Percentiles rank a stretch among this genome's conserved stretches.
Conservation (phyloP, 2,329 filamentous ascomycete genomes). For the Phaeoacremonium minimum region DNA sequence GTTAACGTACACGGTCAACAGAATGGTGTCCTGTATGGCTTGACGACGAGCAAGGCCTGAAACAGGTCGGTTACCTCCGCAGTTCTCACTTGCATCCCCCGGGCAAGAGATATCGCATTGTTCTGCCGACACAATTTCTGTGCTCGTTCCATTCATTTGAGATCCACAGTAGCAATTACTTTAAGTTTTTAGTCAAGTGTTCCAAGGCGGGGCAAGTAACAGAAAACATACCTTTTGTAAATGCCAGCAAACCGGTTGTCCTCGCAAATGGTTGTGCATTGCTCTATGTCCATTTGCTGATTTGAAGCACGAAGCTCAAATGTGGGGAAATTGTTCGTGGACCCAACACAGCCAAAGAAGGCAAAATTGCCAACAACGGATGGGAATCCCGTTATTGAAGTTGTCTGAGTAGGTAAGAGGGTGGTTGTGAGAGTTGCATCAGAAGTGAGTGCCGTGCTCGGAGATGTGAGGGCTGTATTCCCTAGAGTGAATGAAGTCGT, state of each 20-base stretch:
- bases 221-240: background rate
- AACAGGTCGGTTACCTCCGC: background rate
- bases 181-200: background rate
- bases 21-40: background rate
- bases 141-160: background rate
- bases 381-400: slow-evolving; percentile 1
- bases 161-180: background rate
- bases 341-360: slow-evolving; percentile 2
- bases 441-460: background rate
- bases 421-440: background rate
- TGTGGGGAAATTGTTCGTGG: slow-evolving; percentile 2
- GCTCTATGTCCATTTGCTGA: slow-evolving; percentile 1
- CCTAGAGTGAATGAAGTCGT: background rate
- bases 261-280: background rate
- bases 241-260: slow-evolving; percentile 1
- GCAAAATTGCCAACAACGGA: slow-evolving; percentile 1
- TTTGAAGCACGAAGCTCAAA: background rate
- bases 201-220: background rate
- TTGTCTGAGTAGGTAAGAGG: background rate
- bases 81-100: background rate
- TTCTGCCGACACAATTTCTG: background rate
- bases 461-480: background rate
- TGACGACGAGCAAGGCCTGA: slow-evolving; percentile 1
- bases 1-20: slow-evolving; percentile 2
- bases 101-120: slow-evolving; percentile 1